Evolutionary conservation across 148 eudicot species (phyloP).

Genomic region (Fagopyrum homotropicum): DNA sequence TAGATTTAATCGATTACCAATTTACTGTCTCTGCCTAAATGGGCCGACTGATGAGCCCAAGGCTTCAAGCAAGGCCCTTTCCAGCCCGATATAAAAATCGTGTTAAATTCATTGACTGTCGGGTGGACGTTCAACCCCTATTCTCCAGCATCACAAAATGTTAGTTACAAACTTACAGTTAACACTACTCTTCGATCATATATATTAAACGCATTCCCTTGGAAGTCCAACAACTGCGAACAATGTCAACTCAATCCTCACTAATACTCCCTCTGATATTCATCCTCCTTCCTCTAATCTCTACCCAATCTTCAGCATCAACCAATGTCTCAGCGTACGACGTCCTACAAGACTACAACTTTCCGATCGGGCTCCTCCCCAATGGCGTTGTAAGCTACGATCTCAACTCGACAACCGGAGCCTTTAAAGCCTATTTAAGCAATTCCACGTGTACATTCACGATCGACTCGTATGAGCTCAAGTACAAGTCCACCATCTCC

Average conservation of each 20-base stretch:
- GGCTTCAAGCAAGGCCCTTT: not conserved
- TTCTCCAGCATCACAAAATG: not conserved
- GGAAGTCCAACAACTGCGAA: not conserved
- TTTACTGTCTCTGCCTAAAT: not conserved
- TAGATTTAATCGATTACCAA: not conserved
- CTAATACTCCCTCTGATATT: not conserved
- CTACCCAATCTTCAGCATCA: conserved; percentile 6
- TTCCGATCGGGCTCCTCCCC: conserved; percentile 49
- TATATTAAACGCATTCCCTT: not conserved
- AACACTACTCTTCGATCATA: not conserved
- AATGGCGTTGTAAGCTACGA: conserved; percentile 29
- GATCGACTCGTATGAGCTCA: conserved; percentile 29
- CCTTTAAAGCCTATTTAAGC: conserved; percentile 28
- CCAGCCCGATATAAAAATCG: not conserved
- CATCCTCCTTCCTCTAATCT: not conserved
- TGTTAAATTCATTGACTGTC: not conserved
- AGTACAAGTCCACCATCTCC: conserved; percentile 31
- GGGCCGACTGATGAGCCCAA: not conserved
- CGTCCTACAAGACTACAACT: conserved; percentile 26
- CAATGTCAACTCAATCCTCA: not conserved
- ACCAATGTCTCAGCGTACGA: conserved; percentile 25
- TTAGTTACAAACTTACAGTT: not conserved
- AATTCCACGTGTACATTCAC: conserved; percentile 28
- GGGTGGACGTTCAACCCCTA: not conserved
- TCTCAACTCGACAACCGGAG: conserved; percentile 29